Evolutionary conservation across 352 stramenopile genomes (phyloP).

Genomic region (Phytophthora meadii): DNA sequence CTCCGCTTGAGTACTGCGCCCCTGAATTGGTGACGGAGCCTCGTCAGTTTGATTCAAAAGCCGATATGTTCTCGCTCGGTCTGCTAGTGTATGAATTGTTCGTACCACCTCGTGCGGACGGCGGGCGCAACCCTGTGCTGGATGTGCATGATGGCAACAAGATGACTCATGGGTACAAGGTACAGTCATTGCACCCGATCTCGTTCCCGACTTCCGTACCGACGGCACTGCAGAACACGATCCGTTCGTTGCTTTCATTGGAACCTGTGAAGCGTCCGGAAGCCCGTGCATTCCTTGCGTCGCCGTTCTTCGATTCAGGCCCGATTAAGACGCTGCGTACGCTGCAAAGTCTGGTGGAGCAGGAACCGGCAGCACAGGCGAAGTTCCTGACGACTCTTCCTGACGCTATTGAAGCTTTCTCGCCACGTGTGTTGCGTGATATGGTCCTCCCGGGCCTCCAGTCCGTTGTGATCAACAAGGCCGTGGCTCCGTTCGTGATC

Average conservation of each 20-base stretch:
- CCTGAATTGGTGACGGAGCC: slow-evolving; percentile 87
- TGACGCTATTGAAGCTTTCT: slow-evolving; percentile 81
- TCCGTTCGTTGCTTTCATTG: slow-evolving; percentile 75
- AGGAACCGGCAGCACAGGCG: slow-evolving; percentile 80
- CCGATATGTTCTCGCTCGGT: slow-evolving; percentile 90
- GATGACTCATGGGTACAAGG: slow-evolving; percentile 90
- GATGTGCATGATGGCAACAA: slow-evolving; percentile 89
- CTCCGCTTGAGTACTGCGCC: slow-evolving; percentile 86
- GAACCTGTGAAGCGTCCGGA: slow-evolving; percentile 70
- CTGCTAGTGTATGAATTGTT: slow-evolving; percentile 90
- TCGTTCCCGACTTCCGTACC: slow-evolving; percentile 79
- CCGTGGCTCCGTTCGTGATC: slow-evolving; percentile 88
- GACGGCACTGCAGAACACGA: slow-evolving; percentile 87
- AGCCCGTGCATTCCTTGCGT: slow-evolving; percentile 78
- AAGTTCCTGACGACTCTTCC: slow-evolving; percentile 82
- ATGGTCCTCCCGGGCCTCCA: slow-evolving; percentile 87
- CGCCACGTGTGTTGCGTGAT: slow-evolving; percentile 77
- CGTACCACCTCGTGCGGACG: slow-evolving; percentile 75
- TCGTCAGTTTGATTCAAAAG: slow-evolving; percentile 76
- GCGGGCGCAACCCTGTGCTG: slow-evolving; percentile 81
- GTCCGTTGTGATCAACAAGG: slow-evolving; percentile 86
- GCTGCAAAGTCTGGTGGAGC: slow-evolving; percentile 85
- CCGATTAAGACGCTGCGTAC: slow-evolving; percentile 85
- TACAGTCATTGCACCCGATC: slow-evolving; percentile 89
- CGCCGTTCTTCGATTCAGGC: slow-evolving; percentile 87